Evolutionary conservation across 2,329 filamentous ascomycete species (phyloP), one percentile per base, ranked within the genome.

Genomic region (Nakataea oryzae): DNA sequence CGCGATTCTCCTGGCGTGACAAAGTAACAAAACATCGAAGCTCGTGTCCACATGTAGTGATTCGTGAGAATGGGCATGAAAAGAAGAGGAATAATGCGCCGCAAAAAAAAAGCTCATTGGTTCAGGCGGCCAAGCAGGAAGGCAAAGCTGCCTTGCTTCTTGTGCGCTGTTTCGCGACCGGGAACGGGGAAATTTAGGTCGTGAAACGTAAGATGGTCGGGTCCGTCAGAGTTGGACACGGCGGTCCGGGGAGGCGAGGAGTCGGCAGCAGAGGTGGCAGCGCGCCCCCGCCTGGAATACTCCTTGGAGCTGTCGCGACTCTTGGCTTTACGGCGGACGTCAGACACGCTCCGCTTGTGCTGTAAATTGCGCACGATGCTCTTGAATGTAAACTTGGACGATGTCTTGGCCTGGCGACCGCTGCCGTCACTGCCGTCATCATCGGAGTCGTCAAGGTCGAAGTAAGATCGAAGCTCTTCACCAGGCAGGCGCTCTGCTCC

Each of bases 291-390:
- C 50, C 60, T 28, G 55, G 62, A 41, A 24, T 65, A 61, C 29
- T 60, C 60, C 57, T 60, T 63, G 14, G 62, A 58, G 21, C 62
- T 41, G 13, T 62, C 63, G 27, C 59, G 17, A 13, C 62, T 59
- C 62, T 63, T 63, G 14, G 62, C 58, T 12, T 66, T 64, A 17
- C 67, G 68, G 29, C 69, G 67, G 32, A 70, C 67, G 34, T 75
- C 74, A 58, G 70, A 72, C 13, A 69, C 67, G n/a, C 72, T 70
- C 17, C 75, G 73, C 62, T 70, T 73, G 65, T 76, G 74, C 5
- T 61, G 60, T 50, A 28, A 24, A 57, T 26, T 54, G 11, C 41
- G 29, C 17, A 60, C 62, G 13, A 54, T 32, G 26, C 60, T 24
- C 13, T 57, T 34, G 12, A 50, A n/a, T n/a, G 41, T 50, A n/a